Evolutionary conservation across 2,329 filamentous ascomycete species (phyloP).

Genomic region (Talaromyces sp.): DNA sequence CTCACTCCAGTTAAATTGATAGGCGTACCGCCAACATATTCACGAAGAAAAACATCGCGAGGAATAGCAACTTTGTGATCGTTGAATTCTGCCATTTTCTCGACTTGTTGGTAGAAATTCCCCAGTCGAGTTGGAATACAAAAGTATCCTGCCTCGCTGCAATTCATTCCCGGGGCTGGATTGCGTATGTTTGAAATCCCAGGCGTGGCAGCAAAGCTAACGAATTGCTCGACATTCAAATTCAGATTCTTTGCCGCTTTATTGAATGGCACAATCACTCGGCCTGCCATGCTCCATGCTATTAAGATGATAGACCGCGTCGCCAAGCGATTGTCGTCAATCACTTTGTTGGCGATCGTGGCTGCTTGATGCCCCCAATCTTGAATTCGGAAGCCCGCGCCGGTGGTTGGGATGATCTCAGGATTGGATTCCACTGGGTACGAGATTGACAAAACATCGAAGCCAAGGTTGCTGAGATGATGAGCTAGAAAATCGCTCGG

Average conservation of each 20-base stretch:
- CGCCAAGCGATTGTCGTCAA: conserved; percentile 10
- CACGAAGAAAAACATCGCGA: conserved; percentile 8
- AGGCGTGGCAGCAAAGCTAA: conserved; percentile 18
- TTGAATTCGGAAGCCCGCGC: conserved; percentile 13
- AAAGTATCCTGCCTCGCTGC: conserved; percentile 10
- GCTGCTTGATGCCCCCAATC: conserved; percentile 26
- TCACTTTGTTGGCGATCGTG: conserved; percentile 9
- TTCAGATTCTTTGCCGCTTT: conserved; percentile 12
- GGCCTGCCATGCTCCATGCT: conserved; percentile 20
- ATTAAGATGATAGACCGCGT: conserved; percentile 11
- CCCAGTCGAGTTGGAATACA: conserved; percentile 1
- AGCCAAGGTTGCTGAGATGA: conserved; percentile 19
- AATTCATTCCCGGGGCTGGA: background rate
- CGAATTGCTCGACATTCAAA: conserved; percentile 13
- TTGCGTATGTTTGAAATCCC: conserved; percentile 15
- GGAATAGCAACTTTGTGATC: background rate
- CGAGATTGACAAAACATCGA: conserved; percentile 22
- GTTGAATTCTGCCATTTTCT: conserved; percentile 6
- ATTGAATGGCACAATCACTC: conserved; percentile 20
- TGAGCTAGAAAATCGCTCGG: conserved; percentile 20
- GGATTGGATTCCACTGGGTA: conserved; percentile 22
- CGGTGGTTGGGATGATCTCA: conserved; percentile 15
- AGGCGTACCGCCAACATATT: conserved; percentile 19
- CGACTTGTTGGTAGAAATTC: conserved; percentile 8
- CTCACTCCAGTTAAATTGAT: conserved; percentile 15